These are phyloP conservation scores for Pseudisothecium myosuroides DNA, from an alignment of 225 moss, liverwort and hornwort species.

Conservation along the genomic window DNA sequence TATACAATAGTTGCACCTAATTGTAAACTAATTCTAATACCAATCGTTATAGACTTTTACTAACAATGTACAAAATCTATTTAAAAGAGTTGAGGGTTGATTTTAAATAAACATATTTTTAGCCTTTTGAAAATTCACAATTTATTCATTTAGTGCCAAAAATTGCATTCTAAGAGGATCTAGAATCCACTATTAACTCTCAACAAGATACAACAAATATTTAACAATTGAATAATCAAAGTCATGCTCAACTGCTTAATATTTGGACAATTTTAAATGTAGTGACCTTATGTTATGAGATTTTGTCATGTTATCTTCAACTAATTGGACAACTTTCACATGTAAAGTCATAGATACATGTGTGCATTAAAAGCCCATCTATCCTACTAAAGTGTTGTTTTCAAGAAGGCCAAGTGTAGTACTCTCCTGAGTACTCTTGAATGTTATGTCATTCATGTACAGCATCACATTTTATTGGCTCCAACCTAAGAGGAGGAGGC, in stretches of 20 bases:
- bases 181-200: neutral
- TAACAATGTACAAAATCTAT: neutral
- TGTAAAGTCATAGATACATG: neutral
- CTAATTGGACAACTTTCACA: neutral
- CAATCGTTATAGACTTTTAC: neutral
- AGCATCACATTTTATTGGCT: neutral
- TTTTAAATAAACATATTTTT: fast-evolving
- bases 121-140: neutral
- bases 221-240: neutral
- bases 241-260: neutral
- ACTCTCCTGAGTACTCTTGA: too few relatives aligned
- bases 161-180: too few relatives aligned
- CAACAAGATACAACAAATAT: neutral
- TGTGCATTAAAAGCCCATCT: too few relatives aligned
- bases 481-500: too few relatives aligned
- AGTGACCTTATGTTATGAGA: neutral
- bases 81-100: too few relatives aligned
- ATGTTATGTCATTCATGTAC: neutral
- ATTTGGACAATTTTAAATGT: neutral
- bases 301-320: too few relatives aligned
- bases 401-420: too few relatives aligned
- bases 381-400: neutral
- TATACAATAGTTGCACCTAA: fast-evolving
- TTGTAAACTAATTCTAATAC: neutral
- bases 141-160: neutral